Percentiles rank a stretch among this genome's conserved stretches.
Evolutionary conservation across 1,284 basidiomycete genomes (phyloP).

Genomic region (Sanghuangporus sanghuang): DNA sequence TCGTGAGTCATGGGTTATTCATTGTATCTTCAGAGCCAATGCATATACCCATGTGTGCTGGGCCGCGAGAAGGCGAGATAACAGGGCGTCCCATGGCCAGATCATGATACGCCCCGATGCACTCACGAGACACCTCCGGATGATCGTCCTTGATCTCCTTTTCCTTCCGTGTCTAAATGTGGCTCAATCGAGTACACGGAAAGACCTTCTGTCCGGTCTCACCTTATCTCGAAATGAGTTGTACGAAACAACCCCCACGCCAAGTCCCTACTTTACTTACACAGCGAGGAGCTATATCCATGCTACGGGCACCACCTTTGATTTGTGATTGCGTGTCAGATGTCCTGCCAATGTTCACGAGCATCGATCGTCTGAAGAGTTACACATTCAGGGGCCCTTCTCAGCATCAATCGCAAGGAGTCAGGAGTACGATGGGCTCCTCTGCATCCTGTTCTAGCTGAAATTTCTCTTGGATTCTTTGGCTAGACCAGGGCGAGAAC

Average conservation of each 20-base stretch:
- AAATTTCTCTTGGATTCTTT: neutral
- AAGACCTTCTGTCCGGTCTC: neutral
- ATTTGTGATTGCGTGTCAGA: neutral
- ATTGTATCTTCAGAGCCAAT: neutral
- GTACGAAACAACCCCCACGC: neutral
- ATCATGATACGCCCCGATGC: neutral
- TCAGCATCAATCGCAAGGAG: neutral
- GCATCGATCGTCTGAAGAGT: neutral
- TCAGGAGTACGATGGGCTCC: neutral
- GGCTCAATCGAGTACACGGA: neutral
- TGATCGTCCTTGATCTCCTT: neutral
- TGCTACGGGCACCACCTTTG: neutral
- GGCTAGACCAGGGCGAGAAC: neutral
- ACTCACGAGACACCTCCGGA: neutral
- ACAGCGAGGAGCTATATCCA: too few species aligned
- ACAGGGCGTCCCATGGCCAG: neutral
- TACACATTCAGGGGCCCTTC: neutral
- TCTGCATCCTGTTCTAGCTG: neutral
- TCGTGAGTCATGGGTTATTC: neutral
- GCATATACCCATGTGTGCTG: neutral
- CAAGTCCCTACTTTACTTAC: too few species aligned
- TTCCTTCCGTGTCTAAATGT: neutral
- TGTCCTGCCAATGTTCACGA: neutral
- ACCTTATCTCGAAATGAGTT: neutral
- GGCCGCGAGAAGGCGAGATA: neutral